Conservation (phyloP, 345 rosid species). For the Laguncularia racemosa region DNA sequence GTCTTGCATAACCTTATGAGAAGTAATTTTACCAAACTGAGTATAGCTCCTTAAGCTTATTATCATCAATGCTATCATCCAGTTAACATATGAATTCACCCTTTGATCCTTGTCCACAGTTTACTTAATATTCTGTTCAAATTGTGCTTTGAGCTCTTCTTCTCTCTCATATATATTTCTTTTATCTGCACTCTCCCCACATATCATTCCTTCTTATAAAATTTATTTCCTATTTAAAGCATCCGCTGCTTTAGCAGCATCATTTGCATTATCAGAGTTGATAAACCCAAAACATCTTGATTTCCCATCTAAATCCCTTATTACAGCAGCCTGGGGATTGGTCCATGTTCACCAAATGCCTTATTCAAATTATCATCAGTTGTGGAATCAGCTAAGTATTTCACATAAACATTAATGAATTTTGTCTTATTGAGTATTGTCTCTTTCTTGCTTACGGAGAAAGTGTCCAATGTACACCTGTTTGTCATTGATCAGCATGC, state of each 20-base stretch:
- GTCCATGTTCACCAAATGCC: constrained; percentile 52
- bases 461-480: constrained; percentile 92
- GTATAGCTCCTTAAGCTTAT: constrained; percentile 67
- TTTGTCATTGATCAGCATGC: constrained; percentile 90
- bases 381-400: constrained; percentile 54
- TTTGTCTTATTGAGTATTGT: constrained; percentile 30
- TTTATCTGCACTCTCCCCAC: constrained; percentile 94
- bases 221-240: constrained; percentile 71
- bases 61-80: constrained; percentile 82
- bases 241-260: constrained; percentile 78
- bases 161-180: constrained; percentile 91
- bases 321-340: constrained; percentile 72
- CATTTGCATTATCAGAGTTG: constrained; percentile 69
- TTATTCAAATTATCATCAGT: constrained; percentile 46
- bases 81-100: constrained; percentile 68
- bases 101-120: constrained; percentile 83
- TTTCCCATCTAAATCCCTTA: constrained; percentile 87
- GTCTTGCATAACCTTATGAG: constrained; percentile 95
- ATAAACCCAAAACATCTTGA: constrained; percentile 95
- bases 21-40: constrained; percentile 73
- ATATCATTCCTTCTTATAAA: constrained; percentile 88
- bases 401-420: constrained; percentile 70
- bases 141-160: constrained; percentile 47
- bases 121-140: constrained; percentile 78
- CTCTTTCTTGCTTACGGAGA: constrained; percentile 87